Evolutionary conservation across 805 yeast species (phyloP), one percentile per base, ranked within the genome.

Genomic region (Maudiozyma pseudohumilis): DNA sequence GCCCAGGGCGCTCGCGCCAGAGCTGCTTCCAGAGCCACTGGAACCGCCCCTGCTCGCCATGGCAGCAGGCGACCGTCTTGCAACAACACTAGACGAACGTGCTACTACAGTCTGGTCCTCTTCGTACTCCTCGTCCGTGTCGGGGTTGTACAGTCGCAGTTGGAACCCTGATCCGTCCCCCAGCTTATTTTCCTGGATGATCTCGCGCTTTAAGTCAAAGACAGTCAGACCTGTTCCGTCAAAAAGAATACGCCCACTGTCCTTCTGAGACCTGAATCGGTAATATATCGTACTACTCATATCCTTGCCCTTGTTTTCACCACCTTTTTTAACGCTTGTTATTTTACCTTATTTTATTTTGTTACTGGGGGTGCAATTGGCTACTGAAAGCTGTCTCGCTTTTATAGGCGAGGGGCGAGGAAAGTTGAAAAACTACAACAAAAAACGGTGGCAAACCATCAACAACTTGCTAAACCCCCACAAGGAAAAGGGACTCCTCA

Each of bases 211-310:
- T 42, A 92, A 65, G 54, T 92, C 99, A 62, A 89, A 92, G 1
- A 88, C 95, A 2, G 95, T 85, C 29, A 92, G 76, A 21, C 97
- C 96, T 0, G 98, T 89, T 16, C 98, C 99, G 58, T 92, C 98
- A 55, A 92, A 92, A 33, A 79, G 71, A 20, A 92, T 75, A 30
- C 94, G 72, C 1, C 83, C 76, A 21, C 83, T 79, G 29, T 74
- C 77, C 52, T 77, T 80, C 57, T 88, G 96, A 12, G 95, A 89
- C 42, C 76, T 65, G 60, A 92, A 89, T 55, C 77, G 71, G 56
- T 89, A 89, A 57, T 86, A 92, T 9, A 89, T 83, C 2, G 84
- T 80, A 11, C 95, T 84, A 7, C 94, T 81, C 95, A 86, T 85
- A 15, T 29, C 18, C 12, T n/a, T n/a, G n/a, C n/a, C n/a, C n/a